phyloP scores from a whole-genome alignment of 208 protist species.

The Kentomonas sorsogonicus region DNA sequence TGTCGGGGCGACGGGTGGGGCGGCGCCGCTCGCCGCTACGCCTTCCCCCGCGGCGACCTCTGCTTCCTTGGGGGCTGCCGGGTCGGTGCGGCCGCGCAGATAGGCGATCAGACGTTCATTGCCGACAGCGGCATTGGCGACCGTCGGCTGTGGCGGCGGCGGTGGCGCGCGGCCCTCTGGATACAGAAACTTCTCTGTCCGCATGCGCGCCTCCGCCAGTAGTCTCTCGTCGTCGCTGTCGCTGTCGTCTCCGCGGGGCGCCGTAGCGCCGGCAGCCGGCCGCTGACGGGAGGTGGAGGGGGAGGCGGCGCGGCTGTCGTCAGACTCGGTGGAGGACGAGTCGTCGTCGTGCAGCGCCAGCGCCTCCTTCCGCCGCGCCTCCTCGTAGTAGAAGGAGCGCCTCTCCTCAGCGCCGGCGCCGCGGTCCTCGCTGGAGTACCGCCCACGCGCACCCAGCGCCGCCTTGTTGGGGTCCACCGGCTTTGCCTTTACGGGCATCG shows the following conservation, averaged over 20 bases:
- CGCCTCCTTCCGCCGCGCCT: neutral
- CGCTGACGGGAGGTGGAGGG: neutral
- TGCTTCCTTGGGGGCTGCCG: too few species aligned
- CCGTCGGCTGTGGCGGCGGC: neutral
- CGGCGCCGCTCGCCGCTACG: too few species aligned
- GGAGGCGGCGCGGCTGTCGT: slow-evolving; percentile 6
- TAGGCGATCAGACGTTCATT: too few species aligned
- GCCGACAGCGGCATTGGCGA: too few species aligned
- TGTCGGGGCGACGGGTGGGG: too few species aligned
- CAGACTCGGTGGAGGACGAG: slow-evolving; percentile 6
- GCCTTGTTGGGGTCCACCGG: slow-evolving; percentile 49
- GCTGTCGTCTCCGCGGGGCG: too few species aligned
- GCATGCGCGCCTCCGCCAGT: slow-evolving; percentile 26
- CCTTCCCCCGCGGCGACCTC: too few species aligned
- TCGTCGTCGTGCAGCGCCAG: neutral
- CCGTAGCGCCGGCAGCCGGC: neutral
- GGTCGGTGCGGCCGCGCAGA: too few species aligned
- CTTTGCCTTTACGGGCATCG: slow-evolving; percentile 80
- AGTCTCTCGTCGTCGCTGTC: slow-evolving; percentile 52
- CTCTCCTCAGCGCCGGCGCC: slow-evolving; percentile 5
- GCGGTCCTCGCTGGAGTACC: slow-evolving; percentile 1
- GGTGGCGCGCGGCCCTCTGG: neutral
- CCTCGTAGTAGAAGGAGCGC: slow-evolving; percentile 39
- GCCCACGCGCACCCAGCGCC: slow-evolving; percentile 45
- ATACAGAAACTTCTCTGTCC: slow-evolving; percentile 41